Evolutionary conservation across 1,139 yeast species (phyloP), one percentile per base, ranked within the genome.

Genomic region (Debaryomycetaceae sp.): DNA sequence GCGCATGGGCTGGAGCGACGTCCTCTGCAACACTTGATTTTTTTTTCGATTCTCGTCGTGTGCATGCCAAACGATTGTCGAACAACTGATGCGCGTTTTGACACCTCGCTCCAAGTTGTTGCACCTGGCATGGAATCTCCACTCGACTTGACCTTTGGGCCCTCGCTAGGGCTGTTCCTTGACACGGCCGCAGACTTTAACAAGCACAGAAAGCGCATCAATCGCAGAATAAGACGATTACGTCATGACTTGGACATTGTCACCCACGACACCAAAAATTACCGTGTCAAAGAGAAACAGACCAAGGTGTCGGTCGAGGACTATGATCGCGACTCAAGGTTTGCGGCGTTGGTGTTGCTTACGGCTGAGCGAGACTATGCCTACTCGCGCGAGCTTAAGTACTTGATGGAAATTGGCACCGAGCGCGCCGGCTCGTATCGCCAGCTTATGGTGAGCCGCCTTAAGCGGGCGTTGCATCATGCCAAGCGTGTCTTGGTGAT

Each of bases 321-420:
- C 36, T 75, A 76, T 44, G 55, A 52, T 3, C 37, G 48, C n/a
- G 70, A 79, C 44, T 41, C 56, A 8, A 54, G 61, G 34, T 71
- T 55, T 45, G 84, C 77, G 10, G 43, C 54, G 23, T 53, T 83
- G 14, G 52, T 72, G 16, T 60, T 83, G 19, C 58, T 70, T 38
- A 65, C 71, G 8, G 77, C 82, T 1, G 95, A 85, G 52, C 67
- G 91, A 45, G 81, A 82, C 41, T 61, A 79, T 51, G 65, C 85
- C 23, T 75, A 72, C 45, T 83, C 89, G 1, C 66, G 76, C 53
- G 89, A 83, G 51, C 66, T 78, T 35, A 75, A 74, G 40, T 61
- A 71, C 15, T 55, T 69, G 34, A 54, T 78, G 43, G 88, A 79
- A 41, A 68, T 78, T 34, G 72, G 73, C 37, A 61, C 51, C 34